Conservation (phyloP, 352 stramenopile species). For the Pythium brachiatum region DNA sequence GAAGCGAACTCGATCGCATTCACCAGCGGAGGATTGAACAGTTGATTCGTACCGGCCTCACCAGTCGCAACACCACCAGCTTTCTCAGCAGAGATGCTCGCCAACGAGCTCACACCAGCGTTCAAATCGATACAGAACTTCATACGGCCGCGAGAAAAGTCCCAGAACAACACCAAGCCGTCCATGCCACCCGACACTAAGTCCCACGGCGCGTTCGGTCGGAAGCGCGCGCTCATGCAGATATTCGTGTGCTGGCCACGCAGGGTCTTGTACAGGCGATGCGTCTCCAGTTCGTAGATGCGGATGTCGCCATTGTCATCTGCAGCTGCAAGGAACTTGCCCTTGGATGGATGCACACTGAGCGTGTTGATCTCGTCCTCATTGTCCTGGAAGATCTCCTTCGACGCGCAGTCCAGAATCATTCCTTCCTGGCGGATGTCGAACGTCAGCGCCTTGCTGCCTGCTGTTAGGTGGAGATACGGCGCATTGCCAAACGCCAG, state of each 20-base stretch:
- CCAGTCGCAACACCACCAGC: background rate
- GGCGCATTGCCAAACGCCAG: constrained; percentile 44
- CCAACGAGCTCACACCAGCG: constrained; percentile 37
- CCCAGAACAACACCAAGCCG: constrained; percentile 70
- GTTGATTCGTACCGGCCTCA: constrained; percentile 36
- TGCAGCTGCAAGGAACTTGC: constrained; percentile 56
- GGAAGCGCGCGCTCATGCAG: constrained; percentile 64
- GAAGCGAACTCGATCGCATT: constrained; percentile 60
- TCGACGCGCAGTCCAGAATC: constrained; percentile 51
- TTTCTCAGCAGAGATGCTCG: background rate
- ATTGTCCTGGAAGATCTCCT: constrained; percentile 58
- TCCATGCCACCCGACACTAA: constrained; percentile 73
- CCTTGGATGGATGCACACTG: constrained; percentile 43
- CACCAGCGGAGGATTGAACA: constrained; percentile 78
- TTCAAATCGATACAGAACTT: constrained; percentile 75
- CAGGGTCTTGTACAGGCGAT: constrained; percentile 63
- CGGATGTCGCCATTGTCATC: constrained; percentile 72
- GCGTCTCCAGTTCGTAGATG: constrained; percentile 57
- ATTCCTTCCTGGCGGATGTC: constrained; percentile 58
- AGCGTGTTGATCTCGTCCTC: constrained; percentile 73
- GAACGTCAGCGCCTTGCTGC: constrained; percentile 67
- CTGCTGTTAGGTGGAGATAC: constrained; percentile 56
- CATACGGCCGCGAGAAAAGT: constrained; percentile 64
- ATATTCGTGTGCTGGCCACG: constrained; percentile 68
- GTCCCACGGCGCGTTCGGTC: constrained; percentile 69